Evolutionary conservation across 2,329 filamentous ascomycete species (phyloP).

Genomic region (Fusarium subglutinans): DNA sequence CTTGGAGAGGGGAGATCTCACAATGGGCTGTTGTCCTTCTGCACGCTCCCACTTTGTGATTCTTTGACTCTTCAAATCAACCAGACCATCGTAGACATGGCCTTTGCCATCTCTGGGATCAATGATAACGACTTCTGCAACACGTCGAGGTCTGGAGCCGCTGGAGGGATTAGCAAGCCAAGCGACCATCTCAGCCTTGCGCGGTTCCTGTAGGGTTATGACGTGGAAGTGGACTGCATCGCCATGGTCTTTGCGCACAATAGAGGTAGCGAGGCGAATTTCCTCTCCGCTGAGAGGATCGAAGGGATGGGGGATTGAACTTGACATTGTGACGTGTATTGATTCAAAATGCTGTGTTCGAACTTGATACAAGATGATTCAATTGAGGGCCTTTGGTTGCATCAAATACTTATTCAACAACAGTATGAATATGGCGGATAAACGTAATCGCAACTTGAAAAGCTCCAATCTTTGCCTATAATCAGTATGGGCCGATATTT

Average conservation of each 20-base stretch:
- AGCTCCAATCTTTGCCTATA: not conserved
- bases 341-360: not conserved
- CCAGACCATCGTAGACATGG: constrained; percentile 78
- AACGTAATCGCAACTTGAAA: not conserved
- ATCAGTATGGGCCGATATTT: not conserved
- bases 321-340: not conserved
- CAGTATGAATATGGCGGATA: fast-evolving
- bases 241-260: constrained; percentile 72
- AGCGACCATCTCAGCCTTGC: constrained; percentile 82
- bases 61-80: constrained; percentile 73
- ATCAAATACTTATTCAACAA: not conserved
- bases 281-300: constrained; percentile 70
- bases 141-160: constrained; percentile 70
- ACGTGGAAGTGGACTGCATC: constrained; percentile 84
- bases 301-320: constrained; percentile 36
- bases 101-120: constrained; percentile 72
- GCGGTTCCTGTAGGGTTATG: constrained; percentile 84
- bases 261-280: constrained; percentile 67
- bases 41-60: constrained; percentile 79
- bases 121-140: constrained; percentile 86
- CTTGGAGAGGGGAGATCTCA: constrained; percentile 48
- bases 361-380: not conserved
- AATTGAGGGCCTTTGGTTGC: not conserved
- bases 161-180: constrained; percentile 76
- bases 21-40: constrained; percentile 82